Conservation (phyloP, 495 filamentous ascomycete species). For the Eremomyces bilateralis region DNA sequence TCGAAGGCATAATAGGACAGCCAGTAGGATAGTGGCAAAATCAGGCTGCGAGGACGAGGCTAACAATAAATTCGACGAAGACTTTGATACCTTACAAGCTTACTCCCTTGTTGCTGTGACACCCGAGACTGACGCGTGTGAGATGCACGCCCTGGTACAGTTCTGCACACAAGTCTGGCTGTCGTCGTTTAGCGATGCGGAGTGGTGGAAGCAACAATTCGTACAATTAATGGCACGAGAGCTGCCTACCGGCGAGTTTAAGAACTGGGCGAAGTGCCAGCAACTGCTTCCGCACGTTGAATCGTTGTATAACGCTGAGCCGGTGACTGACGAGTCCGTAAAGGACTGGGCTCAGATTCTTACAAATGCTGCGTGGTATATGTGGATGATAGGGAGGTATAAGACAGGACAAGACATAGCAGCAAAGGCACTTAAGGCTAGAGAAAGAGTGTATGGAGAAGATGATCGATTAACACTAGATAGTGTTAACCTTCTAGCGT, state of each 20-base stretch:
- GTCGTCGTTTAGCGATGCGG: slow-evolving; percentile 1
- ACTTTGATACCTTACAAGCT: slow-evolving; percentile 8
- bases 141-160: slow-evolving; percentile 8
- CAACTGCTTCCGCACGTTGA: slow-evolving; percentile 6
- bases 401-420: slow-evolving; percentile 1
- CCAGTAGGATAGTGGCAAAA: no score
- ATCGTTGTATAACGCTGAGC: slow-evolving; percentile 1
- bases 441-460: not conserved
- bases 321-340: slow-evolving; percentile 1
- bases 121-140: slow-evolving; percentile 1
- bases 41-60: no score
- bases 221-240: slow-evolving; percentile 3
- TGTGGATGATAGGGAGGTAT: slow-evolving; percentile 1
- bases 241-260: slow-evolving; percentile 2
- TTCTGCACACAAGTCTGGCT: slow-evolving; percentile 9
- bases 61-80: slow-evolving; percentile 9
- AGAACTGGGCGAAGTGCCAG: slow-evolving; percentile 6
- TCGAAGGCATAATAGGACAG: slow-evolving; percentile 1
- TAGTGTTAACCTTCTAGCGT: slow-evolving; percentile 1
- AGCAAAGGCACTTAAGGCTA: slow-evolving; percentile 2
- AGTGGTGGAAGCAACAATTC: slow-evolving; percentile 4
- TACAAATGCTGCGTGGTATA: not conserved
- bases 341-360: slow-evolving; percentile 5
- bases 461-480: not conserved
- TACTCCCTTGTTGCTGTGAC: slow-evolving; percentile 15